Evolutionary conservation across 768 basidiomycete species (phyloP), one percentile per base, ranked within the genome.

Genomic region (Tricholoma matsutake): DNA sequence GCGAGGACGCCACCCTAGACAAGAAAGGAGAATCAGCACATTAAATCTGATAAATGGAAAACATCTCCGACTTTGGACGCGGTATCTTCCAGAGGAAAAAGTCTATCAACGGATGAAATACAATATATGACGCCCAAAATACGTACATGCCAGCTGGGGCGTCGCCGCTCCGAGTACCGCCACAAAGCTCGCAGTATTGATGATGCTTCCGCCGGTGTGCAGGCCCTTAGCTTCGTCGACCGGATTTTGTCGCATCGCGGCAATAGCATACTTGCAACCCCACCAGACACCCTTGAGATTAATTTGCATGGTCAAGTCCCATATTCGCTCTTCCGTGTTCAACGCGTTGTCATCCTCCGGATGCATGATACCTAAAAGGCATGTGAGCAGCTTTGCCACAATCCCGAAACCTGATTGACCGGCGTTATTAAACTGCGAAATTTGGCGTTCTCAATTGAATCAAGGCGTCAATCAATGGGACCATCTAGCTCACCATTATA

Each of bases 211-310:
- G 49, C 92, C 92, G 10, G 79, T 77, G 68, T 83, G 88, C 11
- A 98, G 83, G 3, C 92, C 91, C 73, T 89, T 93, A 62, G 83
- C 77, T 61, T 83, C 82, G 60, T 98, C 95, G 51, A 85, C 85
- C 10, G 92, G 85, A 75, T 99, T 99, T 63, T 92, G 76, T 62
- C 93, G 88, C 96, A 99, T 99, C 37, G 97, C 97, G 56, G 89
- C 79, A 70, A 99, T 96, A 5, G 96, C 97, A 69, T 98, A 89
- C 76, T 98, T 98, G 82, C 91, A 96, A 32, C 97, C 97, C 88
- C 90, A 99, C 97, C 96, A 98, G 61, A 98, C 97, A 56, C 97
- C 97, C 77, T 98, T 99, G 70, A 96, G 85, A 73, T 98, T 98
- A 79, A 98, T 87, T 64, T 88, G 84, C 88, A 92, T 92, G 2